Conservation (phyloP, 2,329 filamentous ascomycete species). For the Sordariomycetes sp. region DNA sequence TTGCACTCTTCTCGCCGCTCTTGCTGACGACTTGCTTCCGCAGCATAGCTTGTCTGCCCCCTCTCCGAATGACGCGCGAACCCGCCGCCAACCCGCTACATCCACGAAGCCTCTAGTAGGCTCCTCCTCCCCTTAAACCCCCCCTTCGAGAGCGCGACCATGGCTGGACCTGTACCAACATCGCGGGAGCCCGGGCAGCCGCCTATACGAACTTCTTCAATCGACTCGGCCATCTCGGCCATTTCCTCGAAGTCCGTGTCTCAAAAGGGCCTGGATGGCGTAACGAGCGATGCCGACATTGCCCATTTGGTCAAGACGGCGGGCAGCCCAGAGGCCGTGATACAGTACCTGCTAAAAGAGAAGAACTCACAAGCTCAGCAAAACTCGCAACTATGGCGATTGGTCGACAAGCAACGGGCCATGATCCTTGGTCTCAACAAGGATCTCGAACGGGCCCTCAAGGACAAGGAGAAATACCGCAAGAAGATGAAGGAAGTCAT, state of each 20-base stretch:
- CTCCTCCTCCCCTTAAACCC: constrained; percentile 3
- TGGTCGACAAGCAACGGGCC: constrained; percentile 90
- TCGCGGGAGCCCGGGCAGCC: constrained; percentile 23
- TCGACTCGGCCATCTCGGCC: constrained; percentile 83
- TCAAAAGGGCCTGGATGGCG: constrained; percentile 44
- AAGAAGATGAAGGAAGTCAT: constrained; percentile 74
- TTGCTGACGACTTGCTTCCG: neutral
- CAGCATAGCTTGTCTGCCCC: neutral
- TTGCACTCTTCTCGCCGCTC: neutral
- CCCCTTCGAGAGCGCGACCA: constrained; percentile 16
- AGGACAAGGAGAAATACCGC: constrained; percentile 89
- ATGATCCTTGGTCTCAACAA: constrained; percentile 93
- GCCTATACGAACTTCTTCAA: constrained; percentile 65
- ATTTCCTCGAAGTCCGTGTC: constrained; percentile 46
- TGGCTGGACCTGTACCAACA: constrained; percentile 31
- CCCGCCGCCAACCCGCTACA: neutral
- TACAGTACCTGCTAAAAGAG: constrained; percentile 79
- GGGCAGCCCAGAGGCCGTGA: constrained; percentile 78
- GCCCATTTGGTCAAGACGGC: constrained; percentile 67
- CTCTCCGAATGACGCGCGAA: constrained; percentile 3
- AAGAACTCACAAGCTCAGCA: constrained; percentile 82
- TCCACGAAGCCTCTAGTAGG: constrained; percentile 3
- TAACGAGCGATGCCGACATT: constrained; percentile 59
- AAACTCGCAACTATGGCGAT: constrained; percentile 83
- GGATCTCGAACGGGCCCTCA: constrained; percentile 78